Conservation (phyloP, 2,329 filamentous ascomycete genomes). For the Monosporascus sp. region DNA sequence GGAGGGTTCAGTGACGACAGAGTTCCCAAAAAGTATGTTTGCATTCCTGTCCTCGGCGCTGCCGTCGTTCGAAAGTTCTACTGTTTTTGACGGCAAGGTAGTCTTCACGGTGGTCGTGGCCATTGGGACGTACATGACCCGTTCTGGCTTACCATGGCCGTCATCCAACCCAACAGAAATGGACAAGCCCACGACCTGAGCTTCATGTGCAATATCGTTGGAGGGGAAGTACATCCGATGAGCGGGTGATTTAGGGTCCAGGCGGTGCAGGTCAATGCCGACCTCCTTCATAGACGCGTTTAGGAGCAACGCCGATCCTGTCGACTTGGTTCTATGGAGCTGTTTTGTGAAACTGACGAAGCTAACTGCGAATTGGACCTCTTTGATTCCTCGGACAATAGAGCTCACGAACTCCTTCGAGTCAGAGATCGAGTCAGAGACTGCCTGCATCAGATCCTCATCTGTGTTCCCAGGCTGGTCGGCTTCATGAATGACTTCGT, state of each 20-base stretch:
- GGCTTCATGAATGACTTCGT: slow-evolving; percentile 69
- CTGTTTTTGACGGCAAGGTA: slow-evolving; percentile 88
- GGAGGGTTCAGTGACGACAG: slow-evolving; percentile 92
- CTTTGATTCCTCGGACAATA: slow-evolving; percentile 85
- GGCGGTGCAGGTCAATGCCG: slow-evolving; percentile 82
- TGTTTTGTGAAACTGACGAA: slow-evolving; percentile 83
- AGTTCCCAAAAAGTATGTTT: slow-evolving; percentile 93
- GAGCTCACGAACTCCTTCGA: slow-evolving; percentile 90
- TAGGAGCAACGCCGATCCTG: slow-evolving; percentile 67
- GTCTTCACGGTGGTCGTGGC: slow-evolving; percentile 92
- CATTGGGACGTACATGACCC: slow-evolving; percentile 93
- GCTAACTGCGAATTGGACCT: slow-evolving; percentile 92
- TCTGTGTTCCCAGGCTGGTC: slow-evolving; percentile 60
- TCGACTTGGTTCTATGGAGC: slow-evolving; percentile 61
- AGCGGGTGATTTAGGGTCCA: slow-evolving; percentile 87
- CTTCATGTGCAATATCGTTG: slow-evolving; percentile 91
- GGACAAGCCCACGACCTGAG: slow-evolving; percentile 83
- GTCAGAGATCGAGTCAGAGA: slow-evolving; percentile 90
- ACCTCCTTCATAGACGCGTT: slow-evolving; percentile 96
- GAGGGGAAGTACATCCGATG: slow-evolving; percentile 98
- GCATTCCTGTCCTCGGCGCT: slow-evolving; percentile 80
- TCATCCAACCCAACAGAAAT: slow-evolving; percentile 90
- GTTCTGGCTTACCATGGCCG: slow-evolving; percentile 77
- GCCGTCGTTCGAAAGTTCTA: slow-evolving; percentile 69
- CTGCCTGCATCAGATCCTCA: slow-evolving; percentile 69